Evolutionary conservation across 371 early-diverging fungal species (phyloP).

Genomic region (Batkoa obscura): DNA sequence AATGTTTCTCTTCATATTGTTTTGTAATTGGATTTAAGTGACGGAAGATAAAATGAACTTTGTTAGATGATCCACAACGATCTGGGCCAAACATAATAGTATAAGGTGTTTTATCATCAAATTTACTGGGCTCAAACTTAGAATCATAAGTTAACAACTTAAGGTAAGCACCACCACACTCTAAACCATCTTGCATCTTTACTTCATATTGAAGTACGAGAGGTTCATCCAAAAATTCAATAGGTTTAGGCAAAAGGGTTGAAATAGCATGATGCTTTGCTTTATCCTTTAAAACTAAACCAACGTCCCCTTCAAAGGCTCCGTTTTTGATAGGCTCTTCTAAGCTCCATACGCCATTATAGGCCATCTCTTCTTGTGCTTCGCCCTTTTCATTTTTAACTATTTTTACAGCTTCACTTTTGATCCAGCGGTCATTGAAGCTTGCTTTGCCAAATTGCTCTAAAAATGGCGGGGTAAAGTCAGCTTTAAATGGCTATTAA

Average conservation of each 20-base stretch:
- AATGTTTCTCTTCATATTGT: constrained; percentile 36
- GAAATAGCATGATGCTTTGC: constrained; percentile 66
- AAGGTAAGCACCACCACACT: constrained; percentile 94
- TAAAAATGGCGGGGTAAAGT: too few species aligned
- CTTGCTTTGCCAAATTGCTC: too few species aligned
- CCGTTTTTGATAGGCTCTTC: constrained; percentile 33
- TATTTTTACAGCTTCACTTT: too few species aligned
- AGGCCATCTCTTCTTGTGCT: too few species aligned
- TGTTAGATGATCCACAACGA: constrained; percentile 82
- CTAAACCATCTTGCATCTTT: constrained; percentile 81
- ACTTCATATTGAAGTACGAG: constrained; percentile 89
- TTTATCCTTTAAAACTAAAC: constrained; percentile 49
- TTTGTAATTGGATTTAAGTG: constrained; percentile 80
- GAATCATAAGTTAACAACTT: constrained; percentile 48
- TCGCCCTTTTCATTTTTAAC: too few species aligned
- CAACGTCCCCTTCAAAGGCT: constrained; percentile 39
- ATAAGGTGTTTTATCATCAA: constrained; percentile 23
- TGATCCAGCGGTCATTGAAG: too few species aligned
- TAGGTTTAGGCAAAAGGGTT: constrained; percentile 40
- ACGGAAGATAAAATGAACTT: constrained; percentile 91
- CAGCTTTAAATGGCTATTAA: too few species aligned
- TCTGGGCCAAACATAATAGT: constrained; percentile 95
- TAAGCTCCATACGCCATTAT: constrained; percentile 54
- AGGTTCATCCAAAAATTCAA: constrained; percentile 11
- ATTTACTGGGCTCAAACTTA: constrained; percentile 19